These are phyloP conservation scores for Microstegium vimineum DNA, from an alignment of 176 grass and related monocot genomes.

Conservation along the genomic window DNA sequence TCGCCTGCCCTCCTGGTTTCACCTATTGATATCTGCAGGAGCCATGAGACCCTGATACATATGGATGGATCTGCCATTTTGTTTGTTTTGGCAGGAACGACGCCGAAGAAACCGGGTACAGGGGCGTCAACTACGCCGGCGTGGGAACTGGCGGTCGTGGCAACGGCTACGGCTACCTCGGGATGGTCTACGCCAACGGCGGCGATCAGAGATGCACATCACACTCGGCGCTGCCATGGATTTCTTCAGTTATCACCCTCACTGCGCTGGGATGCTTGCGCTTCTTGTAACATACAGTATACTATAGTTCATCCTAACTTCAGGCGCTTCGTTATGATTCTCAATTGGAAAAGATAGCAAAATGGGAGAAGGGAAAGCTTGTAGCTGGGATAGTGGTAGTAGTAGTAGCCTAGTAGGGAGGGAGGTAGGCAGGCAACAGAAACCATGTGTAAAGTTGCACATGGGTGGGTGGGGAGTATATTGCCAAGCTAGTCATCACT, in stretches of 20 bases:
- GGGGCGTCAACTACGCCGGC: conserved; percentile 50
- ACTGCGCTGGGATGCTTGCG: conserved; percentile 18
- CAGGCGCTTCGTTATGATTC: conserved; percentile 33
- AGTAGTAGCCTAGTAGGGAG: neutral
- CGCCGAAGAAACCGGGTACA: conserved; percentile 16
- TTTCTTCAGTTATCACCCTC: neutral
- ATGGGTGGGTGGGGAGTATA: conserved; percentile 10
- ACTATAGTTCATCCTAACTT: neutral
- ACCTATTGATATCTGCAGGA: too few species aligned
- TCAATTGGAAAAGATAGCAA: conserved; percentile 15
- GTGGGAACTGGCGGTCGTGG: neutral
- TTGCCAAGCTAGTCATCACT: conserved; percentile 4
- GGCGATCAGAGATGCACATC: neutral
- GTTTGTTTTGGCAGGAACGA: conserved; percentile 39
- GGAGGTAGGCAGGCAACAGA: neutral
- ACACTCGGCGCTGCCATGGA: neutral
- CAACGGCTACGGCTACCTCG: conserved; percentile 33
- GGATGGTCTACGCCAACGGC: conserved; percentile 53
- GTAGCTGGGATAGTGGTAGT: neutral
- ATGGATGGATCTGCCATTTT: neutral
- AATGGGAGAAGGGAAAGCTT: neutral
- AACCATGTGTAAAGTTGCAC: conserved; percentile 23
- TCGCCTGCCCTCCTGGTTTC: too few species aligned
- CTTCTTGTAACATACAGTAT: conserved; percentile 14
- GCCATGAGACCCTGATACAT: too few species aligned